phyloP scores from a whole-genome alignment of 257 asterid species.

The Salvia splendens region DNA sequence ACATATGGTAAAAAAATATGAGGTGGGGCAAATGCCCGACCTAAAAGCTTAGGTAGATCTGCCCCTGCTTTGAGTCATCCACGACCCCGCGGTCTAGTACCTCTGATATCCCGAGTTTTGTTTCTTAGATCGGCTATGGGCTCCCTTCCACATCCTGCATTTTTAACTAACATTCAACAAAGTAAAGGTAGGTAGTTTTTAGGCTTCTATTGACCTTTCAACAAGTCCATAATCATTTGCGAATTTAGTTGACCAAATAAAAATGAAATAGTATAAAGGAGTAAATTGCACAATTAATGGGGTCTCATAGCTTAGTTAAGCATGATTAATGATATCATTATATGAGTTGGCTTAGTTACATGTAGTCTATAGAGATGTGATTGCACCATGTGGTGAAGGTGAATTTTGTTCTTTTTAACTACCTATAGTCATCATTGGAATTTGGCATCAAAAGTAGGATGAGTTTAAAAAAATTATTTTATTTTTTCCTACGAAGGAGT shows the following conservation, averaged over 20 bases:
- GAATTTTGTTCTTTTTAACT: conserved; percentile 6
- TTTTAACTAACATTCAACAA: conserved; percentile 30
- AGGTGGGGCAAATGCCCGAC: too few species aligned
- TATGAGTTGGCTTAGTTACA: not conserved
- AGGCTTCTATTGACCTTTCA: conserved; percentile 13
- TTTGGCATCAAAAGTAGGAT: conserved; percentile 1
- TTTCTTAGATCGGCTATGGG: not conserved
- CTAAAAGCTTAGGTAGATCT: too few species aligned
- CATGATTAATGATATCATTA: conserved; percentile 7
- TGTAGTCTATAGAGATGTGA: not conserved
- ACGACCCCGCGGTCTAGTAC: too few species aligned
- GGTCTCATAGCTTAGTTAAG: conserved; percentile 16
- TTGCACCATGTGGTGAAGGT: conserved; percentile 17
- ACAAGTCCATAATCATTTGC: conserved; percentile 5
- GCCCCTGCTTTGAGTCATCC: too few species aligned
- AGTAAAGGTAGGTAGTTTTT: conserved; percentile 19
- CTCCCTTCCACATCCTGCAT: conserved; percentile 11
- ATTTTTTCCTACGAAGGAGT: not conserved
- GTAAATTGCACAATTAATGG: conserved; percentile 1
- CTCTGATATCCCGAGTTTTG: too few species aligned
- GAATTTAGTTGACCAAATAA: not conserved
- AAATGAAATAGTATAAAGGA: not conserved
- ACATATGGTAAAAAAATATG: too few species aligned
- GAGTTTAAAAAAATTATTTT: not conserved
- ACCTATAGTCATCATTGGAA: conserved; percentile 22